Percentiles rank a stretch among this genome's conserved stretches.
Conservation (phyloP, 345 rosid genomes). For the Aegle marmelos region DNA sequence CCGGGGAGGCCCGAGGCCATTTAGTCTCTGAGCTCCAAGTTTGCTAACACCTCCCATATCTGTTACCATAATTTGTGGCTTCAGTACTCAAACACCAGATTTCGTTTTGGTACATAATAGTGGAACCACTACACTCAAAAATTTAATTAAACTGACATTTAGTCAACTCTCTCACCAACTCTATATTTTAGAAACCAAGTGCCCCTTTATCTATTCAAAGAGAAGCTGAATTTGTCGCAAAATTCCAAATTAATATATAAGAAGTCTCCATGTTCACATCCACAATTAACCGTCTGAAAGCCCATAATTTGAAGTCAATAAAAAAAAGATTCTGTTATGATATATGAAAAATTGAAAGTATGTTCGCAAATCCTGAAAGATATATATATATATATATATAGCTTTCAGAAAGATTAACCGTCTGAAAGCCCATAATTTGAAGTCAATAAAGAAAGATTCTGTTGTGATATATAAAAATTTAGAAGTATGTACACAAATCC, state of each 20-base stretch:
- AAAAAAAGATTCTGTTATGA: background rate
- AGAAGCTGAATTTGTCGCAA: background rate
- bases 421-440: background rate
- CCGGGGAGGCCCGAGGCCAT: background rate
- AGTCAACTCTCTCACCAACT: too few relatives aligned
- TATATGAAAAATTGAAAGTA: background rate
- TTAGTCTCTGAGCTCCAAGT: background rate
- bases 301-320: background rate
- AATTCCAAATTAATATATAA: background rate
- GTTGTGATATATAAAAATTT: background rate
- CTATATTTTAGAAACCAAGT: too few relatives aligned
- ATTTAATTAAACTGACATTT: too few relatives aligned
- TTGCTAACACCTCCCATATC: too few relatives aligned
- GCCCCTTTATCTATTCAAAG: background rate
- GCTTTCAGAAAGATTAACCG: too few relatives aligned
- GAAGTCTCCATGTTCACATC: background rate
- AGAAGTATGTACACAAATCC: background rate
- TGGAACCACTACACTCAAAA: too few relatives aligned
- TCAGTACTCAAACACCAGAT: too few relatives aligned
- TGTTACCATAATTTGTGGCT: background rate
- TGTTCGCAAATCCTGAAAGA: background rate
- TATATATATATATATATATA: too few relatives aligned
- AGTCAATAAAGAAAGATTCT: background rate
- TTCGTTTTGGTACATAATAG: too few relatives aligned
- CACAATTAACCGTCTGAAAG: background rate